Evolutionary conservation across 805 yeast species (phyloP).

Genomic region (Yarrowia divulgata): DNA sequence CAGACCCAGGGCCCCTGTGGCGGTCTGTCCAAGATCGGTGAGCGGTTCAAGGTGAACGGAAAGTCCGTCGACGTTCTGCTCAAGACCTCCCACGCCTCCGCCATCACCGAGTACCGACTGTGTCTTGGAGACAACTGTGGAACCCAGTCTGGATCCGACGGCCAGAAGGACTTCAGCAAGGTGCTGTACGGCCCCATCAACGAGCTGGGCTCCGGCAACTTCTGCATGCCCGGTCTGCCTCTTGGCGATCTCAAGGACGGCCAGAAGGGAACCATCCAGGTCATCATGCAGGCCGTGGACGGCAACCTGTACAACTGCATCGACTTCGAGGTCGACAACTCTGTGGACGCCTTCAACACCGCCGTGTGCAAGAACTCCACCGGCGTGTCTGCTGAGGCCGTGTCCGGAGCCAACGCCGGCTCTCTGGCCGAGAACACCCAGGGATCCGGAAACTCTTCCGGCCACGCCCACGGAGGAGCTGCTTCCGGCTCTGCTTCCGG

Average conservation of each 20-base stretch:
- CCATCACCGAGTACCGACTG: conserved; percentile 42
- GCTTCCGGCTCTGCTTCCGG: conserved; percentile 21
- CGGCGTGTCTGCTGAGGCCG: conserved; percentile 44
- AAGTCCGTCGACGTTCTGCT: conserved; percentile 42
- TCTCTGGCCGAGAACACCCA: conserved; percentile 33
- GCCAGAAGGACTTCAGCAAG: conserved; percentile 43
- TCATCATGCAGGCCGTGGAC: conserved; percentile 44
- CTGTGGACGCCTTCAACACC: conserved; percentile 41
- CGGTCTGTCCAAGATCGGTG: conserved; percentile 41
- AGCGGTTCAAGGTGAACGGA: conserved; percentile 45
- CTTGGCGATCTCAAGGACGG: conserved; percentile 41
- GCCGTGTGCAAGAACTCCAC: conserved; percentile 44
- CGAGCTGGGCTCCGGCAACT: conserved; percentile 45
- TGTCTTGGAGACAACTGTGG: conserved; percentile 44
- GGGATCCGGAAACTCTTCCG: conserved; percentile 31
- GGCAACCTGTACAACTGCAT: conserved; percentile 48
- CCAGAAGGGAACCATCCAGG: conserved; percentile 46
- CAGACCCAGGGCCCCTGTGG: conserved; percentile 47
- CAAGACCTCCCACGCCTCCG: conserved; percentile 43
- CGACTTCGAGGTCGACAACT: conserved; percentile 43
- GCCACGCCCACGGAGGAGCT: conserved; percentile 20
- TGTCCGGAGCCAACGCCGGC: conserved; percentile 43
- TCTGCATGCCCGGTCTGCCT: conserved; percentile 45
- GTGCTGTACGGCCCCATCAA: conserved; percentile 42
- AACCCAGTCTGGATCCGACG: conserved; percentile 17